Evolutionary conservation across 2,329 filamentous ascomycete genomes (phyloP).

Genomic region (Talaromyces verruculosus): DNA sequence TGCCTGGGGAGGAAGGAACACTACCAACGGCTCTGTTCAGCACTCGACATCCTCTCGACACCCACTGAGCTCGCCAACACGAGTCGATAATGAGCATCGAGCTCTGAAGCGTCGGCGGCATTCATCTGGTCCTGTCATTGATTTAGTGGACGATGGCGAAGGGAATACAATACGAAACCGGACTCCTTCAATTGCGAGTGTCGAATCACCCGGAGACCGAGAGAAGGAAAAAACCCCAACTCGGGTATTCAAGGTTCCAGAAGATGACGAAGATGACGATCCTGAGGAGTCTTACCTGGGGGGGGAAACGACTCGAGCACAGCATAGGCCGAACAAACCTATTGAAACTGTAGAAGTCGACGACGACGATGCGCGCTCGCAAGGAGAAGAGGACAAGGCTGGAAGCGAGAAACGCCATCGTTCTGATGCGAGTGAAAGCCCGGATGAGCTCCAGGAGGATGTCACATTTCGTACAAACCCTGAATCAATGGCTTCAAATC

Average conservation of each 20-base stretch:
- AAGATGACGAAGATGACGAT: neutral
- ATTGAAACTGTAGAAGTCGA: neutral
- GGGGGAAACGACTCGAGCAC: neutral
- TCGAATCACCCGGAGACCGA: neutral
- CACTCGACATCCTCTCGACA: constrained; percentile 7
- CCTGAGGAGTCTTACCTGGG: neutral
- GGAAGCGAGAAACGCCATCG: constrained; percentile 12
- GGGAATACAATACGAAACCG: constrained; percentile 17
- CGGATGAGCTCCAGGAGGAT: constrained; percentile 43
- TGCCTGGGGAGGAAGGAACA: constrained; percentile 26
- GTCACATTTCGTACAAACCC: constrained; percentile 30
- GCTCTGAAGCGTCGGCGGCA: constrained; percentile 34
- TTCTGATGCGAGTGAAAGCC: constrained; percentile 34
- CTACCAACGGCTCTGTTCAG: neutral
- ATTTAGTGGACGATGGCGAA: constrained; percentile 27
- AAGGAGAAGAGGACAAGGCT: neutral
- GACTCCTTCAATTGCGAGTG: constrained; percentile 28
- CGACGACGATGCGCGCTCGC: neutral
- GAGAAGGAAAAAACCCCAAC: neutral
- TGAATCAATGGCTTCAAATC: constrained; percentile 21
- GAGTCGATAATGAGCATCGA: constrained; percentile 26
- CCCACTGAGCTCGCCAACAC: constrained; percentile 21
- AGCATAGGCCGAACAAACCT: neutral
- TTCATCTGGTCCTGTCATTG: constrained; percentile 21
- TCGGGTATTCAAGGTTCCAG: neutral